Evolutionary conservation across 2,329 filamentous ascomycete species (phyloP).

Genomic region (Ceratocystis lukuohia): DNA sequence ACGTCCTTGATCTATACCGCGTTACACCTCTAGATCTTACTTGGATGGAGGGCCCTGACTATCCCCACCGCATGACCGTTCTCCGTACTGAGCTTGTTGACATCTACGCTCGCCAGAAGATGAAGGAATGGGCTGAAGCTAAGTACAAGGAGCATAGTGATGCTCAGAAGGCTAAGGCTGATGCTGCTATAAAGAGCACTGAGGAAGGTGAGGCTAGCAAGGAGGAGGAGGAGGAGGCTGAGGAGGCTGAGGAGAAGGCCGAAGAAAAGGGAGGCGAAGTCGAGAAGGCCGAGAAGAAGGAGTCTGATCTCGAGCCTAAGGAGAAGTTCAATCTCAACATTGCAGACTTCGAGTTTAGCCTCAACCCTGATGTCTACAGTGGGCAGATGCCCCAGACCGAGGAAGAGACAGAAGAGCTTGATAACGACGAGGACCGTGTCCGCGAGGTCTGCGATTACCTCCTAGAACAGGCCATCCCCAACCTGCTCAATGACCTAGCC

Average conservation of each 20-base stretch:
- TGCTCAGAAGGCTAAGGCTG: conserved; percentile 25
- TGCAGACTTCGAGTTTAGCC: conserved; percentile 69
- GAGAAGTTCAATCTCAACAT: conserved; percentile 53
- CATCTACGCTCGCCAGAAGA: conserved; percentile 67
- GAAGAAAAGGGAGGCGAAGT: conserved; percentile 20
- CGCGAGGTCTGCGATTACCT: conserved; percentile 71
- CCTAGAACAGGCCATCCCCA: conserved; percentile 64
- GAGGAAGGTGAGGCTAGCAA: conserved; percentile 28
- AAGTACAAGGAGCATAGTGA: conserved; percentile 38
- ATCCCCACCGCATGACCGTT: conserved; percentile 94
- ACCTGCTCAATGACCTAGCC: conserved; percentile 71
- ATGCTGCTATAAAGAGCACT: conserved; percentile 21
- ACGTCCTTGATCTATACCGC: conserved; percentile 92
- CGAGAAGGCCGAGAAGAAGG: conserved; percentile 23
- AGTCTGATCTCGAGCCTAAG: conserved; percentile 34
- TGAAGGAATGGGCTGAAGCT: conserved; percentile 74
- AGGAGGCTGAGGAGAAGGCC: conserved; percentile 23
- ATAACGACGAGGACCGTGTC: conserved; percentile 76
- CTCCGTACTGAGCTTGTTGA: conserved; percentile 83
- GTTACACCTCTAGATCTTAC: conserved; percentile 81
- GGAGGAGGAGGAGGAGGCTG: conserved; percentile 28
- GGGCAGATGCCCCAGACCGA: conserved; percentile 82
- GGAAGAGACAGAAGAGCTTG: conserved; percentile 73
- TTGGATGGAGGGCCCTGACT: conserved; percentile 67
- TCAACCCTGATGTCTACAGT: conserved; percentile 93